phyloP scores from a whole-genome alignment of 2,329 filamentous ascomycete genomes.

The Phaeosphaeriaceae sp. region DNA sequence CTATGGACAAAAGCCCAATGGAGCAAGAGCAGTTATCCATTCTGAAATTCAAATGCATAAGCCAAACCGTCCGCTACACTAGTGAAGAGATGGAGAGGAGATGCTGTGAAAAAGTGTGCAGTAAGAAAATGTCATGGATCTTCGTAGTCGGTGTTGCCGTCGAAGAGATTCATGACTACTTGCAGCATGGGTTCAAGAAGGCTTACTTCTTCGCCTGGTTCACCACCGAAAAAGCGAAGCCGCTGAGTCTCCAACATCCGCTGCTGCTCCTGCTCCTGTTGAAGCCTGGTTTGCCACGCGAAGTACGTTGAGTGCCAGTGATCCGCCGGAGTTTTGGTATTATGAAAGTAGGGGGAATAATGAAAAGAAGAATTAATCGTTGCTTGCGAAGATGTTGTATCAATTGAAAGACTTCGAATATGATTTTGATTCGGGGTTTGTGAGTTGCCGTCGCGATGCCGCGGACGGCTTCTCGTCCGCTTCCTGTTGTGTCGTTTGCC shows the following conservation, averaged over 20 bases:
- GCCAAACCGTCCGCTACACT: conserved; percentile 10
- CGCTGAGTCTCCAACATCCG: conserved; percentile 42
- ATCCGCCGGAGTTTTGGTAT: conserved; percentile 24
- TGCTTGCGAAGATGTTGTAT: conserved; percentile 35
- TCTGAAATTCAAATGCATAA: conserved; percentile 17
- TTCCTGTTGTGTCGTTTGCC: conserved; percentile 54
- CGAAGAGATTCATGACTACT: conserved; percentile 55
- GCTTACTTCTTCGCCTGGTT: conserved; percentile 50
- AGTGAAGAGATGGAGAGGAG: conserved; percentile 17
- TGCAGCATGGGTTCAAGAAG: conserved; percentile 55
- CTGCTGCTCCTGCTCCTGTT: conserved; percentile 35
- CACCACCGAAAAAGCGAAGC: conserved; percentile 53
- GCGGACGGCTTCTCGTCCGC: conserved; percentile 51
- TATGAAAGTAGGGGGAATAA: conserved; percentile 20
- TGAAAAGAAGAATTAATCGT: conserved; percentile 31
- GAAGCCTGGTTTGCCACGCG: conserved; percentile 46
- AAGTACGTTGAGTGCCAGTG: conserved; percentile 48
- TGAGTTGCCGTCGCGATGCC: conserved; percentile 44
- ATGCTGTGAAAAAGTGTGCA: conserved; percentile 5
- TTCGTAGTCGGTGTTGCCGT: conserved; percentile 53
- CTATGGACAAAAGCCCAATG: conserved; percentile 26
- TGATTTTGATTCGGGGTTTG: conserved; percentile 35
- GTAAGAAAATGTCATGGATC: conserved; percentile 42
- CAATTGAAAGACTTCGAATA: conserved; percentile 37
- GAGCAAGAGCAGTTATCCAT: conserved; percentile 16